These are phyloP conservation scores for Setaria italica DNA, from an alignment of 202 grass and related monocot genomes.

Conservation along the genomic window DNA sequence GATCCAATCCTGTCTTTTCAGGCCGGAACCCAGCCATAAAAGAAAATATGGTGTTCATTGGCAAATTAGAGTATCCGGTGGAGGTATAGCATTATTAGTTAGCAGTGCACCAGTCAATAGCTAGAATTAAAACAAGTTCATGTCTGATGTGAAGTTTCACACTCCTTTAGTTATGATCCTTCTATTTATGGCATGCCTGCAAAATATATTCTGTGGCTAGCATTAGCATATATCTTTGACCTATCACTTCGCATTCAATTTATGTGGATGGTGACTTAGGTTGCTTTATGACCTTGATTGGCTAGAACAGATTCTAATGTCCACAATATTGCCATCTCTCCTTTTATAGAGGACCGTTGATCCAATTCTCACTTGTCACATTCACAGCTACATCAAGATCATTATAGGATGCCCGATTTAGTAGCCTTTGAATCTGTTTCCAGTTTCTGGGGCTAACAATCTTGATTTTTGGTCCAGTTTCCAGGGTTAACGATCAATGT, in stretches of 20 bases:
- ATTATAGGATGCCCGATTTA: background rate
- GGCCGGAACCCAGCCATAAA: constrained; percentile 16
- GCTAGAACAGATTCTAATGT: constrained; percentile 36
- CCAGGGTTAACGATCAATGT: background rate
- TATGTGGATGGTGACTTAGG: constrained; percentile 4
- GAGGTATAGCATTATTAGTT: constrained; percentile 16
- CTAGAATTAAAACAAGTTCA: background rate
- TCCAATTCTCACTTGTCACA: constrained; percentile 7
- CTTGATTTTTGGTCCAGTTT: background rate
- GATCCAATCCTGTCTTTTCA: background rate
- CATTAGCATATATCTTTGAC: constrained; percentile 20
- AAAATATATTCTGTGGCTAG: constrained; percentile 7
- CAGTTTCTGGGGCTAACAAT: constrained; percentile 1
- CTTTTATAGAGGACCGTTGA: constrained; percentile 33
- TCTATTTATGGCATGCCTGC: background rate
- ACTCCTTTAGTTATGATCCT: background rate
- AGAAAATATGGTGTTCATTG: background rate
- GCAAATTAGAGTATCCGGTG: background rate
- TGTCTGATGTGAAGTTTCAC: background rate
- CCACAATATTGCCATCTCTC: background rate
- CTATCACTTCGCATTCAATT: constrained; percentile 27
- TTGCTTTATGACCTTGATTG: constrained; percentile 15
- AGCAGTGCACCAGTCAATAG: background rate
- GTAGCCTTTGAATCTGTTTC: constrained; percentile 17
- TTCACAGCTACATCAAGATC: background rate